Conservation (phyloP, 2,329 filamentous ascomycete species). For the Talaromyces sp. region DNA sequence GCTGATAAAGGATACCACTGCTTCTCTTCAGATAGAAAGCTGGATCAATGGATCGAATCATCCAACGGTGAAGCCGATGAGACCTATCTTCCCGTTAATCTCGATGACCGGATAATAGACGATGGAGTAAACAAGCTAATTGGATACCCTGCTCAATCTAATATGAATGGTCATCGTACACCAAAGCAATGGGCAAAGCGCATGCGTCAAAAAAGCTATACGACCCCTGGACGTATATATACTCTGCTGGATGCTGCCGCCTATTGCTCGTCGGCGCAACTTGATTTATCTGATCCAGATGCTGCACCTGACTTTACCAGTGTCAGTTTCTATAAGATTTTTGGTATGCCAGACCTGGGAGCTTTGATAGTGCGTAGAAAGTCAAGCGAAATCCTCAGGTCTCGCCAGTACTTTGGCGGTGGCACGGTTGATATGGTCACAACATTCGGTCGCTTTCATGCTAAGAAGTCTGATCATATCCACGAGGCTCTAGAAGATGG, state of each 20-base stretch:
- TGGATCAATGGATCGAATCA: slow-evolving; percentile 60
- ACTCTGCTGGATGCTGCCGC: slow-evolving; percentile 83
- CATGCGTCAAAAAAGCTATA: slow-evolving; percentile 39
- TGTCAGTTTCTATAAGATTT: slow-evolving; percentile 92
- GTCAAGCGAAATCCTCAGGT: slow-evolving; percentile 60
- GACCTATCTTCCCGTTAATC: slow-evolving; percentile 27
- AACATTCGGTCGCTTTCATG: slow-evolving; percentile 76
- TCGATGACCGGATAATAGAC: slow-evolving; percentile 23
- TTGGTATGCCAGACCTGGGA: slow-evolving; percentile 89
- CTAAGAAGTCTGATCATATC: slow-evolving; percentile 64
- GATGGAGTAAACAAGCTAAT: slow-evolving; percentile 50
- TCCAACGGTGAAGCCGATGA: background rate
- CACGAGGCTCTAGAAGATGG: slow-evolving; percentile 88
- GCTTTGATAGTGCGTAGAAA: slow-evolving; percentile 75
- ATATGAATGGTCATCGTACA: slow-evolving; percentile 78
- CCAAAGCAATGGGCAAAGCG: slow-evolving; percentile 65
- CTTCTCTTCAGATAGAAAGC: slow-evolving; percentile 60
- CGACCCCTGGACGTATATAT: slow-evolving; percentile 47
- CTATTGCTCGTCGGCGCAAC: slow-evolving; percentile 69
- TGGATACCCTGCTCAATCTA: slow-evolving; percentile 87
- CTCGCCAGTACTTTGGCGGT: slow-evolving; percentile 81
- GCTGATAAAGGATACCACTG: slow-evolving; percentile 61
- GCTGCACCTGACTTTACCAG: slow-evolving; percentile 78
- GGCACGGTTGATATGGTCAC: slow-evolving; percentile 91
- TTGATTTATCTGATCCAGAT: slow-evolving; percentile 64